Evolutionary conservation across 2,329 filamentous ascomycete species (phyloP), one percentile per base, ranked within the genome.

Genomic region (Penicillium sp.): DNA sequence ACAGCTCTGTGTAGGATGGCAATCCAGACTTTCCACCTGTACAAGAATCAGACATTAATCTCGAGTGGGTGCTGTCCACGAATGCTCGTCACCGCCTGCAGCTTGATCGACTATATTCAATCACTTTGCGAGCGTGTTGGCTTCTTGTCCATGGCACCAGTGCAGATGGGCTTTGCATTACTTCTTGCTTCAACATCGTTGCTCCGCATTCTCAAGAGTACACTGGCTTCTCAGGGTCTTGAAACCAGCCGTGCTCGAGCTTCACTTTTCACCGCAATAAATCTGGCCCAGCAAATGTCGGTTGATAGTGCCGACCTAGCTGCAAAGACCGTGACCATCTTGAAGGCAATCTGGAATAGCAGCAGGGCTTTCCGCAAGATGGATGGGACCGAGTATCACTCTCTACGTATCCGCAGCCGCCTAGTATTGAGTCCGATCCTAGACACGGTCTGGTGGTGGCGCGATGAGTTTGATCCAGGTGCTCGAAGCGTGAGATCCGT

Each of bases 371-470:
- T 75, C 53, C 69, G 68, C 23, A 72, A 67, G 43, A 42, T 67
- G 0, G 73, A 76, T 50, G 73, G 73, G 0, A 61, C 63, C 2
- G 68, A 70, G 44, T 67, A 66, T 16, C 61, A 66, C 0, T 56
- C 63, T 1, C 60, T 76, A n/a, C 63, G 73, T 5, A 72, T 76
- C 28, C 67, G 74, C 12, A 72, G 70, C 49, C 70, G 74, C 10
- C 56, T 76, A 12, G 64, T 65, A 0, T 60, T 73, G 6, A 71
- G 72, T 49, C 63, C 67, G 8, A 61, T 75, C 5, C 57, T 75
- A 16, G 74, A 76, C 56, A 58, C 66, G 10, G 64, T 74, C 21
- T 74, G 72, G 65, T 76, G 74, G 74, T 76, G 72, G 72, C 67
- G 73, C 6, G 74, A 76, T 43, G 74, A 76, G 47, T 72, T 68